These are phyloP conservation scores for Phialophora macrospora DNA, from an alignment of 2,329 filamentous ascomycete genomes.

Conservation along the genomic window DNA sequence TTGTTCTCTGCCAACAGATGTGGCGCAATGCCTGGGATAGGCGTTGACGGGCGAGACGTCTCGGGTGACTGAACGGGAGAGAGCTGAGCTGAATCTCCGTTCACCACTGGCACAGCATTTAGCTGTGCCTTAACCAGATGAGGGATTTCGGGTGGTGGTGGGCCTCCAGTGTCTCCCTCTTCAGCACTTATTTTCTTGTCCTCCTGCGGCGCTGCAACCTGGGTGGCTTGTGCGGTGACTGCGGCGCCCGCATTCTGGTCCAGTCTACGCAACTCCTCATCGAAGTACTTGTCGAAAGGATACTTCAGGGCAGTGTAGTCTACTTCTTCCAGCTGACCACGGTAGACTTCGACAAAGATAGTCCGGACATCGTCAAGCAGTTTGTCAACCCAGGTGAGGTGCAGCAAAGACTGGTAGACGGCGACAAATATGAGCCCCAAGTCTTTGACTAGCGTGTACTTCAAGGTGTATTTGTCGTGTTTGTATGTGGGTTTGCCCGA, in stretches of 20 bases:
- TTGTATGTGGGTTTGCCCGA: slow-evolving; percentile 77
- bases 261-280: slow-evolving; percentile 85
- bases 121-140: slow-evolving; percentile 58
- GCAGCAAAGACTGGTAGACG: slow-evolving; percentile 92
- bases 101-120: slow-evolving; percentile 49
- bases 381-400: slow-evolving; percentile 96
- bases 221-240: slow-evolving; percentile 54
- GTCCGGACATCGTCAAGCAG: slow-evolving; percentile 93
- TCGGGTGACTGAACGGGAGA: slow-evolving; percentile 73
- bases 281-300: slow-evolving; percentile 90
- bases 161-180: slow-evolving; percentile 55
- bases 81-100: slow-evolving; percentile 64
- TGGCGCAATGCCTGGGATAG: slow-evolving; percentile 59
- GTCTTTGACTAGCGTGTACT: slow-evolving; percentile 92
- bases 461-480: slow-evolving; percentile 90
- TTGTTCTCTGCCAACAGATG: slow-evolving; percentile 74
- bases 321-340: slow-evolving; percentile 79
- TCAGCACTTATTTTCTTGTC: slow-evolving; percentile 55
- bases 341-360: slow-evolving; percentile 89
- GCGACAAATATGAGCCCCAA: slow-evolving; percentile 95
- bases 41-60: slow-evolving; percentile 79
- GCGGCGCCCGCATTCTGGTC: slow-evolving; percentile 55
- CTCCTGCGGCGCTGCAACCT: slow-evolving; percentile 47
- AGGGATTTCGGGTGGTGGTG: slow-evolving; percentile 58
- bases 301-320: slow-evolving; percentile 80